Conservation (phyloP, 371 early-diverging fungal genomes). For the Syncephalastrum monosporum region DNA sequence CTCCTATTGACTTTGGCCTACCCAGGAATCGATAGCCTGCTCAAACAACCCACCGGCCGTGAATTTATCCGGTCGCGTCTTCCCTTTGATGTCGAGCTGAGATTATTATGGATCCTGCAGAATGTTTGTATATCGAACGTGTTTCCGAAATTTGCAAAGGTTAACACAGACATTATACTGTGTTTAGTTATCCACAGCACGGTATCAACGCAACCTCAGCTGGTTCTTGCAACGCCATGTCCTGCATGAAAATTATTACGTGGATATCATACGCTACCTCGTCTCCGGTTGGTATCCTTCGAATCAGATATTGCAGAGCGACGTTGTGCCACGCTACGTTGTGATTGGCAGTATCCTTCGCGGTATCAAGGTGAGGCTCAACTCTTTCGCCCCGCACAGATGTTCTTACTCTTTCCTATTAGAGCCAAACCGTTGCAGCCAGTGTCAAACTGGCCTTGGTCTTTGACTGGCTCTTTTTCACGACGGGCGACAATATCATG, state of each 20-base stretch:
- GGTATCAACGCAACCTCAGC: slow-evolving; percentile 58
- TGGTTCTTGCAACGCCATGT: slow-evolving; percentile 73
- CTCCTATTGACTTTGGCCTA: neutral
- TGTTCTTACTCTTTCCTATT: neutral
- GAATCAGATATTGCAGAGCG: slow-evolving; percentile 73
- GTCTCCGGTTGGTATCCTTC: slow-evolving; percentile 77
- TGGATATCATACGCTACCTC: slow-evolving; percentile 77
- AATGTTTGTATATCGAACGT: slow-evolving; percentile 33
- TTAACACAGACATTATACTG: neutral
- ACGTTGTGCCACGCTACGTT: slow-evolving; percentile 76
- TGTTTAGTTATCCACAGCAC: slow-evolving; percentile 43
- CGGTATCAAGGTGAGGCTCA: slow-evolving; percentile 48
- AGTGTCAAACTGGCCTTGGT: slow-evolving; percentile 73
- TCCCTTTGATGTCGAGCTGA: slow-evolving; percentile 73
- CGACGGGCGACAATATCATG: slow-evolving; percentile 72
- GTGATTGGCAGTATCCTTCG: slow-evolving; percentile 66
- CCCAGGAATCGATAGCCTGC: slow-evolving; percentile 42
- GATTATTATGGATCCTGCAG: slow-evolving; percentile 69
- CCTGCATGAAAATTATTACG: slow-evolving; percentile 56
- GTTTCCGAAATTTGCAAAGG: neutral
- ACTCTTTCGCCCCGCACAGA: too few species aligned
- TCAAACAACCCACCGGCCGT: slow-evolving; percentile 63
- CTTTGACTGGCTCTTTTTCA: slow-evolving; percentile 81
- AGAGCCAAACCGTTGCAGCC: slow-evolving; percentile 55
- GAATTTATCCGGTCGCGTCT: slow-evolving; percentile 62